phyloP scores from a whole-genome alignment of 306 rosid genomes.

The Ochetophila trinervis region DNA sequence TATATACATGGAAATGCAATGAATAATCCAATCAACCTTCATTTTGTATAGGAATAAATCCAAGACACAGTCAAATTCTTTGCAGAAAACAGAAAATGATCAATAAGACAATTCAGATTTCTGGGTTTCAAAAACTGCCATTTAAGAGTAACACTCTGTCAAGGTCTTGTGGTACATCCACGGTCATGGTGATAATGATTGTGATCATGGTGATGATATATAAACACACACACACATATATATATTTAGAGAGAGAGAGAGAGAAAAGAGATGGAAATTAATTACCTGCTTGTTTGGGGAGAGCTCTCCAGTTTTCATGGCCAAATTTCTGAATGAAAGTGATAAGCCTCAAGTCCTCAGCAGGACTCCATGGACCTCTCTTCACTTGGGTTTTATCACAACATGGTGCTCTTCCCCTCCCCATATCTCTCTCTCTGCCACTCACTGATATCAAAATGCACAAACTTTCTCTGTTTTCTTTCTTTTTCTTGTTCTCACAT shows the following conservation, averaged over 20 bases:
- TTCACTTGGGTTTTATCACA: slow-evolving; percentile 87
- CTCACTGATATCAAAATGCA: not conserved
- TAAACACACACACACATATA: not conserved
- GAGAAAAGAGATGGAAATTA: not conserved
- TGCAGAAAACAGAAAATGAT: not conserved
- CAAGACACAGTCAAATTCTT: not conserved
- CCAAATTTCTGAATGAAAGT: slow-evolving; percentile 84
- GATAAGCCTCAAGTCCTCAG: slow-evolving; percentile 76
- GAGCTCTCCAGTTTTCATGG: slow-evolving; percentile 96
- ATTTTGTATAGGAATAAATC: not conserved
- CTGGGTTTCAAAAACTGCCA: not conserved
- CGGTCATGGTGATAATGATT: too few relatives aligned
- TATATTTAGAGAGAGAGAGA: not conserved
- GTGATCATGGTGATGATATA: not conserved
- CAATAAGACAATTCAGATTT: not conserved
- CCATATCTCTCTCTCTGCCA: slow-evolving; percentile 42
- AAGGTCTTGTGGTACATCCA: not conserved
- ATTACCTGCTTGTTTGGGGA: slow-evolving; percentile 89
- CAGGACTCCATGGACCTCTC: slow-evolving; percentile 97
- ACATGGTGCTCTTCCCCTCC: slow-evolving; percentile 93
- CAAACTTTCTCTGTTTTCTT: not conserved
- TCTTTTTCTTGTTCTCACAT: too few relatives aligned
- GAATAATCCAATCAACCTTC: too few relatives aligned
- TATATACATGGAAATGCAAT: too few relatives aligned
- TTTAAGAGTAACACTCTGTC: not conserved